Conservation (phyloP, 106 monocot genomes). For the Platanthera guangdongensis region DNA sequence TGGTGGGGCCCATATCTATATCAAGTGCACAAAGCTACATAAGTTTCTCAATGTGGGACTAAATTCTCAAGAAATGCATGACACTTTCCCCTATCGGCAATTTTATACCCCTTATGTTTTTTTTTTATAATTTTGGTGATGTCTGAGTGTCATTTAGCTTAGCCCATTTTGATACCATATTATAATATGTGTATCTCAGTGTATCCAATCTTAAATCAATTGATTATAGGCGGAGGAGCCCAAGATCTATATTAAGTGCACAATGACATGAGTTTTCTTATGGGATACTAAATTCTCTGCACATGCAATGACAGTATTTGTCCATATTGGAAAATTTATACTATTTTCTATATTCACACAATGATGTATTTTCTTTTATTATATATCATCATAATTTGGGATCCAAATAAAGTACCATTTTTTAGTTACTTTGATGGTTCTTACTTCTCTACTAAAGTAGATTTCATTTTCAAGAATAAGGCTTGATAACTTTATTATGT, state of each 20-base stretch:
- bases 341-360: not conserved
- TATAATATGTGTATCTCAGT: not conserved
- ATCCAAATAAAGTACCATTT: not conserved
- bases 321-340: not conserved
- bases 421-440: not conserved
- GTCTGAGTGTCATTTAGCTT: too few relatives aligned
- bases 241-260: not conserved
- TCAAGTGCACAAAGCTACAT: too few relatives aligned
- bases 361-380: not conserved
- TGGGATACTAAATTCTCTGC: not conserved
- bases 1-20: too few relatives aligned
- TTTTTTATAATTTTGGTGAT: too few relatives aligned
- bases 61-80: too few relatives aligned
- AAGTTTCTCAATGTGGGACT: too few relatives aligned
- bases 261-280: not conserved
- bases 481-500: not conserved
- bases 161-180: too few relatives aligned
- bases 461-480: not conserved
- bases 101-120: too few relatives aligned
- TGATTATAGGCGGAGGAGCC: not conserved
- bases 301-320: not conserved
- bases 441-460: not conserved
- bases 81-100: too few relatives aligned
- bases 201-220: not conserved
- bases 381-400: not conserved